Evolutionary conservation across 2,329 filamentous ascomycete species (phyloP).

Genomic region (Fusarium sp.): DNA sequence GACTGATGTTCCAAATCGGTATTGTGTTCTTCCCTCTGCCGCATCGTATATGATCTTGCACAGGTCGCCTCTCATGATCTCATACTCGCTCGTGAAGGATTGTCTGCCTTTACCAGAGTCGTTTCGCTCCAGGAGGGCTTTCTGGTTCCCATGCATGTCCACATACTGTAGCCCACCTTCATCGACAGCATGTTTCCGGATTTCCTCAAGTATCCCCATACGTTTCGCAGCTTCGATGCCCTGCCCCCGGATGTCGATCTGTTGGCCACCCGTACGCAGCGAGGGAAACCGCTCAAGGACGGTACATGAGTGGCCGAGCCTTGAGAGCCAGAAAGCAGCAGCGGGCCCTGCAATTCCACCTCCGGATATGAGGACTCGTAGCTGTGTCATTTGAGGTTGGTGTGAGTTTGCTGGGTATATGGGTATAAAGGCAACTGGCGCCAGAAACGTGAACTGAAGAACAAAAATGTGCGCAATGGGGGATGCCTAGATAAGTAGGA

Average conservation of each 20-base stretch:
- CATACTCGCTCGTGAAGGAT: constrained; percentile 65
- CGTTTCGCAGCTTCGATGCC: constrained; percentile 53
- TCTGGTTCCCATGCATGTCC: constrained; percentile 51
- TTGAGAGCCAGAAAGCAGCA: constrained; percentile 56
- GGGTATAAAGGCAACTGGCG: not conserved
- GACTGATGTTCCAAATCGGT: constrained; percentile 23
- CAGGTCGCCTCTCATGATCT: constrained; percentile 71
- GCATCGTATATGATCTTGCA: constrained; percentile 61
- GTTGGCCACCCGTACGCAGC: constrained; percentile 56
- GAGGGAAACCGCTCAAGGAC: constrained; percentile 56
- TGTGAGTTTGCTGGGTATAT: not conserved
- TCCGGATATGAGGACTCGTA: constrained; percentile 63
- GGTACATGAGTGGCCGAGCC: constrained; percentile 53
- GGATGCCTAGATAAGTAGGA: not conserved
- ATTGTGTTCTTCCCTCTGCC: constrained; percentile 40
- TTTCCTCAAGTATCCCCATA: constrained; percentile 54
- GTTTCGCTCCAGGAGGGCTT: constrained; percentile 55
- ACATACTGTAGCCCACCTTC: constrained; percentile 58
- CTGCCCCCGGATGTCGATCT: constrained; percentile 60
- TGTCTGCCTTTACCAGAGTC: constrained; percentile 55
- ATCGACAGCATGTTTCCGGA: constrained; percentile 59
- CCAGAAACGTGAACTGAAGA: not conserved
- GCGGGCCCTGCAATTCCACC: constrained; percentile 59
- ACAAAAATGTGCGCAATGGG: not conserved
- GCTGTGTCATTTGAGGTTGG: constrained; percentile 21